Evolutionary conservation across 2,329 filamentous ascomycete species (phyloP), one percentile per base, ranked within the genome.

Genomic region (Gnomoniopsis smithogilvyi): DNA sequence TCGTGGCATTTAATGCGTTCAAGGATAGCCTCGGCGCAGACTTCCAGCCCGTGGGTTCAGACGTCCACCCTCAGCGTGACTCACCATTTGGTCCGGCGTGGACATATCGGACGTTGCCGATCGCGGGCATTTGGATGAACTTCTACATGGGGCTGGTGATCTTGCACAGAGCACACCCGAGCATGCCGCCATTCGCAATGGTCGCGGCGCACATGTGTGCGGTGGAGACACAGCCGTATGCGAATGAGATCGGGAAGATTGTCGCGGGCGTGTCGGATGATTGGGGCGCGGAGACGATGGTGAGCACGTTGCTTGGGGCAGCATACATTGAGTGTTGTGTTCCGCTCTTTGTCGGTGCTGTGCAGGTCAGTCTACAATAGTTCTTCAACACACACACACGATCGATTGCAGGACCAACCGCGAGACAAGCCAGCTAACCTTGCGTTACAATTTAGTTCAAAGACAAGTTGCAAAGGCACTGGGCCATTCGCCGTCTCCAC

Each of bases 141-240:
- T 93, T 91, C 71, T 90, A 96, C 72, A 91, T 94, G 79, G 88
- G 88, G 0, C 81, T 92, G 50, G 94, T 98, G 59, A 82, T 93
- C 56, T 81, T 95, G n/a, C 80, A 94, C 60, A 84, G 95, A 36
- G 81, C 87, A 1, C 93, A 97, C 65, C 95, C 95, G 0, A 84
- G 84, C 24, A 97, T 97, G 92, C 94, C 93, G 0, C 92, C 94
- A 0, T 87, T 93, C 10, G 90, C 92, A 38, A 92, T 96, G 85
- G 84, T 92, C 67, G 92, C 95, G 2, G 92, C 92, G 0, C 89
- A 88, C 8, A 81, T 96, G 63, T 86, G 90, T 11, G 91, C 92
- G 0, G 77, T 78, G 15, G 83, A 89, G 52, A 97, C 94, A 1
- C 84, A 81, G 3, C 76, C 76, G 0, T 90, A 86, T 72, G 90